A percentile compares a stretch with the other conserved stretches of the same genome.
Conservation (phyloP, 345 rosid species). For the Physaria fendleri region DNA sequence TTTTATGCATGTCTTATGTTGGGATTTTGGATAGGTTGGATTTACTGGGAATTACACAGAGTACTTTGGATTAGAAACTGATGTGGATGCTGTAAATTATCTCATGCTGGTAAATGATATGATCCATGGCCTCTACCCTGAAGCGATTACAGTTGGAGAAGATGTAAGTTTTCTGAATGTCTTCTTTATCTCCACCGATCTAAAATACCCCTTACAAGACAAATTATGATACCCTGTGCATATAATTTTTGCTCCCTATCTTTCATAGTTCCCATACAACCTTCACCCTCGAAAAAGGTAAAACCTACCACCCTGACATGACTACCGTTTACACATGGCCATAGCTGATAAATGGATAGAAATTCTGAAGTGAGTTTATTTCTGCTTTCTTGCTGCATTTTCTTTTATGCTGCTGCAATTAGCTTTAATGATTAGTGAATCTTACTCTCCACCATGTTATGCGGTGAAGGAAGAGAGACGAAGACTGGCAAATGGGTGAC, state of each 20-base stretch:
- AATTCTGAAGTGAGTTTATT: slow-evolving; percentile 59
- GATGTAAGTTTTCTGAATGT: slow-evolving; percentile 55
- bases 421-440: slow-evolving; percentile 3
- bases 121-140: slow-evolving; percentile 93
- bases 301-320: slow-evolving; percentile 14
- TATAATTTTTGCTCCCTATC: not conserved
- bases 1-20: not conserved
- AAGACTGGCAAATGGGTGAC: slow-evolving; percentile 84
- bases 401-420: not conserved
- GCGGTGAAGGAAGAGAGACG: slow-evolving; percentile 69
- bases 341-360: slow-evolving; percentile 97
- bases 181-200: not conserved
- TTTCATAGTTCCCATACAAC: not conserved
- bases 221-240: not conserved
- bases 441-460: slow-evolving; percentile 10
- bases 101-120: slow-evolving; percentile 92
- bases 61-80: slow-evolving; percentile 88
- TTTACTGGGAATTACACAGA: slow-evolving; percentile 93
- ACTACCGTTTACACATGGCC: slow-evolving; percentile 97
- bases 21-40: slow-evolving; percentile 42
- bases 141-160: slow-evolving; percentile 86
- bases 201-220: not conserved
- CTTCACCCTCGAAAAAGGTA: not conserved
- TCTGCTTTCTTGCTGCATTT: slow-evolving; percentile 8
- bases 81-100: slow-evolving; percentile 81